Percentiles rank a stretch among this genome's conserved stretches.
Evolutionary conservation across 768 basidiomycete genomes (phyloP).

Genomic region (Tremella yokohamensis): DNA sequence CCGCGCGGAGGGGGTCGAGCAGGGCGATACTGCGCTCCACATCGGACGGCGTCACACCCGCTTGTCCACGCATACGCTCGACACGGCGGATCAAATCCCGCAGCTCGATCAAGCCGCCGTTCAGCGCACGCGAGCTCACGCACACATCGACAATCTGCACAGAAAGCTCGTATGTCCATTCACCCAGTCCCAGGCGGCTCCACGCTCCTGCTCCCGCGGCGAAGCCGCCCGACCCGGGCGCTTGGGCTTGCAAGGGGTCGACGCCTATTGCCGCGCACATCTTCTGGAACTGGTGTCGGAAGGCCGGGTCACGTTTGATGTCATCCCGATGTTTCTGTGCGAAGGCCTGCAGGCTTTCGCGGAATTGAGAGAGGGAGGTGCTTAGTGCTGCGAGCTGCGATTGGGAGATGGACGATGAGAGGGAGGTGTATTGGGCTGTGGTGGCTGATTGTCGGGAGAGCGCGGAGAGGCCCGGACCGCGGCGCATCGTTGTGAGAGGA

Average conservation of each 20-base stretch:
- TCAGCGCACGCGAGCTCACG: constrained; percentile 54
- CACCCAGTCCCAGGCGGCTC: constrained; percentile 71
- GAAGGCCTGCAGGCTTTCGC: constrained; percentile 71
- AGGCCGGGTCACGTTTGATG: constrained; percentile 77
- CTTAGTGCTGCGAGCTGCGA: constrained; percentile 74
- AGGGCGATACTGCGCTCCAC: constrained; percentile 78
- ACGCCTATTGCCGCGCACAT: constrained; percentile 95
- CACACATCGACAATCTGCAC: constrained; percentile 76
- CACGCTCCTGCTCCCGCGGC: constrained; percentile 69
- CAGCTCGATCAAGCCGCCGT: constrained; percentile 90
- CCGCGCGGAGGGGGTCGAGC: constrained; percentile 81
- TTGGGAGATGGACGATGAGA: constrained; percentile 73
- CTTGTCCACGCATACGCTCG: constrained; percentile 60
- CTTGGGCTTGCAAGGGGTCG: constrained; percentile 68
- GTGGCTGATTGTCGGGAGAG: constrained; percentile 84
- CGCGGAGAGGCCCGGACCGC: constrained; percentile 82
- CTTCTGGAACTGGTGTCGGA: constrained; percentile 86
- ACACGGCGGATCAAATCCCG: constrained; percentile 76
- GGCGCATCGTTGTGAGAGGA: constrained; percentile 34
- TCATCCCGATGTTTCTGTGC: constrained; percentile 76
- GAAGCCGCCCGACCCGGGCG: neutral
- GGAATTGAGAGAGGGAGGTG: constrained; percentile 77
- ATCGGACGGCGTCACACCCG: constrained; percentile 73
- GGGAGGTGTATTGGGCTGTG: constrained; percentile 71
- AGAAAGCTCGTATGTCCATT: constrained; percentile 94